These are phyloP conservation scores for barley (Hordeum vulgare) DNA, from an alignment of 176 grass and related monocot species.

Conservation along the genomic window DNA sequence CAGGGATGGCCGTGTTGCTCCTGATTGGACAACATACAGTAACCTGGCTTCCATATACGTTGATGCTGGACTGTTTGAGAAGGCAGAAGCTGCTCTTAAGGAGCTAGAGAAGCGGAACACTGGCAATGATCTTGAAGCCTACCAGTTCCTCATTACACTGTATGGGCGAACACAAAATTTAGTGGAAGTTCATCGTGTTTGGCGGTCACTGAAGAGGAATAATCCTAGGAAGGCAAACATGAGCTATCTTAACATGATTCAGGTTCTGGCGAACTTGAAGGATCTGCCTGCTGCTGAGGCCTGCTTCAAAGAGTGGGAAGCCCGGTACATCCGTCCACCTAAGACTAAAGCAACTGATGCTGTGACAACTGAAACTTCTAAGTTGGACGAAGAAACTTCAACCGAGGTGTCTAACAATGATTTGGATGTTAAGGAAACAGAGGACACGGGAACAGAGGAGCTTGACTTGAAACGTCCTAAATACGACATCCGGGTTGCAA, in stretches of 20 bases:
- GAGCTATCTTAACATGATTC: conserved; percentile 99
- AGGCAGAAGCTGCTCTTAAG: conserved; percentile 78
- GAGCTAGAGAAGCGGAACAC: conserved; percentile 81
- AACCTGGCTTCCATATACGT: conserved; percentile 93
- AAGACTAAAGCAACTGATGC: conserved; percentile 5
- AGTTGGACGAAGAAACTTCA: conserved; percentile 8
- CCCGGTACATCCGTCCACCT: conserved; percentile 25
- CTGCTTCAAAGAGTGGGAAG: conserved; percentile 94
- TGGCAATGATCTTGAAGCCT: conserved; percentile 57
- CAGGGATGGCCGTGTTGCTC: conserved; percentile 74
- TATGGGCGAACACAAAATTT: conserved; percentile 80
- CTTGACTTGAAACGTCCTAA: conserved; percentile 27
- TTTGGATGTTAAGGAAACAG: conserved; percentile 11
- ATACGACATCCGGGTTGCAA: conserved; percentile 81
- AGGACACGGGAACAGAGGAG: not conserved
- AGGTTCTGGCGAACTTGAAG: conserved; percentile 73
- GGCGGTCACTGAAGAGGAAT: conserved; percentile 68
- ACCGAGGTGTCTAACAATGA: conserved; percentile 4
- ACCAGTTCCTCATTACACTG: conserved; percentile 92
- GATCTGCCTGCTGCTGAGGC: conserved; percentile 81
- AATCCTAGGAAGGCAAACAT: conserved; percentile 64
- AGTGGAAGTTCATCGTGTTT: conserved; percentile 77
- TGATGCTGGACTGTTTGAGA: conserved; percentile 62
- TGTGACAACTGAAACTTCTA: not conserved
- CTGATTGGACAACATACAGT: conserved; percentile 98